Percentiles rank a stretch among this genome's conserved stretches.
Evolutionary conservation across 2,329 filamentous ascomycete species (phyloP).

Genomic region (Thelonectria olida): DNA sequence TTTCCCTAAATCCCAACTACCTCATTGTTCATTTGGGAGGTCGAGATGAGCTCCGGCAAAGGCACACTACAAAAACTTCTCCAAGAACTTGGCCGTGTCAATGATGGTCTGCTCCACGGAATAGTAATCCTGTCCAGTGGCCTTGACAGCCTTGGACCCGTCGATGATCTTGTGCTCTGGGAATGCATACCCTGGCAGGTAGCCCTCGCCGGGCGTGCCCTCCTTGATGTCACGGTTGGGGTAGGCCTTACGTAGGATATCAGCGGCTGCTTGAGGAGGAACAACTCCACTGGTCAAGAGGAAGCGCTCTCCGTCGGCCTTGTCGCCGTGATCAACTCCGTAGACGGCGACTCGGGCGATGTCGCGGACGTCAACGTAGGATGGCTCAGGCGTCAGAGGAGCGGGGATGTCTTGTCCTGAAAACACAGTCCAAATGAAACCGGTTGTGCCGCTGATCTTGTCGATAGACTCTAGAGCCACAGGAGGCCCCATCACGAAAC

Average conservation of each 20-base stretch:
- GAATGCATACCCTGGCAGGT: constrained; percentile 24
- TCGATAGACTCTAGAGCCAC: constrained; percentile 26
- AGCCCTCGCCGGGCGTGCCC: constrained; percentile 32
- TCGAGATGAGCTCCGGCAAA: no score
- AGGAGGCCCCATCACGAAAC: constrained; percentile 39
- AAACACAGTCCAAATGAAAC: constrained; percentile 35
- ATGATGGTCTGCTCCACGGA: constrained; percentile 31
- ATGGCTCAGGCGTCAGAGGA: constrained; percentile 17
- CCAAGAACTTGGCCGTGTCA: constrained; percentile 34
- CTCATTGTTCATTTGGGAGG: no score
- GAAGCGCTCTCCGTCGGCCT: constrained; percentile 33
- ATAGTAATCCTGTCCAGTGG: constrained; percentile 30
- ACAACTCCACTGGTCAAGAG: constrained; percentile 29
- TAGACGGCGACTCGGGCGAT: constrained; percentile 35
- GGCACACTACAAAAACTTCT: constrained; percentile 29
- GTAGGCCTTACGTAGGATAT: constrained; percentile 36
- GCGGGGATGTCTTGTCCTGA: constrained; percentile 35
- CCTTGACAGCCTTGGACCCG: constrained; percentile 27
- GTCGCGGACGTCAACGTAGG: constrained; percentile 37
- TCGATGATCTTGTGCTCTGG: constrained; percentile 25
- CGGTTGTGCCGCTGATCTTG: constrained; percentile 32
- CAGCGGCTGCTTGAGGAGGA: constrained; percentile 33
- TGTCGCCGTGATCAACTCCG: constrained; percentile 29
- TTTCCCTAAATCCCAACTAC: not conserved
- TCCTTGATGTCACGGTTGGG: constrained; percentile 32